Evolutionary conservation across 352 stramenopile species (phyloP).

Genomic region (Globisporangium radiosum): DNA sequence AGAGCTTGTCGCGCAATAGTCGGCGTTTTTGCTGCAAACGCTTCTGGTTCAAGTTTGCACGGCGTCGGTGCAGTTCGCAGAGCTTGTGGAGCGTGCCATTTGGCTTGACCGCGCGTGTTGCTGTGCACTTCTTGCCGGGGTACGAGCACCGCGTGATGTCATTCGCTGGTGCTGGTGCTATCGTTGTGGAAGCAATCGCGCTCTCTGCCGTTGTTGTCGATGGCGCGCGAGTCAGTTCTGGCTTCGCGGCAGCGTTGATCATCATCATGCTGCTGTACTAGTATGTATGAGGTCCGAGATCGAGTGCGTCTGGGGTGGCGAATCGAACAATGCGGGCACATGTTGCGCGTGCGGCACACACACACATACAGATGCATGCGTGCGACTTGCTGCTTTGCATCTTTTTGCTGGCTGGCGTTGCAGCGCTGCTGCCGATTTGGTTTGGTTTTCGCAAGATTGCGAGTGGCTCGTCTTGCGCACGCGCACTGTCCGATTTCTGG

Average conservation of each 20-base stretch:
- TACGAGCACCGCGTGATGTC: constrained; percentile 47
- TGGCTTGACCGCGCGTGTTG: constrained; percentile 51
- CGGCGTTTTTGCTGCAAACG: constrained; percentile 12
- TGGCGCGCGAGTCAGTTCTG: background rate
- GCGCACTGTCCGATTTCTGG: too few species aligned
- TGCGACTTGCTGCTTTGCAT: too few species aligned
- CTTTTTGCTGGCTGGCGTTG: too few species aligned
- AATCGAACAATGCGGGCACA: background rate
- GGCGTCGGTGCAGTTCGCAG: constrained; percentile 60
- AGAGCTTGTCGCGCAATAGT: constrained; percentile 12
- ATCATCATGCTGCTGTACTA: background rate
- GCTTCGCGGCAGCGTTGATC: background rate
- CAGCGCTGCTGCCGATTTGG: too few species aligned
- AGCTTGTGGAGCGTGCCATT: constrained; percentile 69
- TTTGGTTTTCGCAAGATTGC: too few species aligned
- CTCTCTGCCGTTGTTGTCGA: background rate
- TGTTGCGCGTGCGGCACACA: too few species aligned
- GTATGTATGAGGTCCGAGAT: background rate
- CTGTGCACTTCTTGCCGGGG: constrained; percentile 61
- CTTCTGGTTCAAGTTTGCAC: constrained; percentile 27
- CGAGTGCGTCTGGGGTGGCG: background rate
- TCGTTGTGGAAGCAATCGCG: too few species aligned
- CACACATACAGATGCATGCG: too few species aligned
- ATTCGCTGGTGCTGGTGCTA: background rate
- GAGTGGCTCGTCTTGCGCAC: too few species aligned